A percentile compares a stretch with the other conserved stretches of the same genome.
Evolutionary conservation across 108 stramenopile genomes (phyloP).

Genomic region (Cyclotella distinguenda): DNA sequence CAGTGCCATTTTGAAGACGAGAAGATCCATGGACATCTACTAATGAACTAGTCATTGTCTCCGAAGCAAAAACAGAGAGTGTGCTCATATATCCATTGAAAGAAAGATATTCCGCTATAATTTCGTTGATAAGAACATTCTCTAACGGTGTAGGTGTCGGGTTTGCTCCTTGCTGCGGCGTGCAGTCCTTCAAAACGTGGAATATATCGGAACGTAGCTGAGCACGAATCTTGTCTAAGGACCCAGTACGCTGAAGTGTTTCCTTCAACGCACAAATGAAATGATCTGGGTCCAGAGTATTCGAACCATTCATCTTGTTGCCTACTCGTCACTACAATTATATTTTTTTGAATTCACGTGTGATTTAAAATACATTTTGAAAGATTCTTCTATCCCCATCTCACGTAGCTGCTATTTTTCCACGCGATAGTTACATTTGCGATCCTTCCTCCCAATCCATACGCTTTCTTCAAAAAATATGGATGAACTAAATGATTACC

Average conservation of each 20-base stretch:
- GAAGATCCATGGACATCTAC: background rate
- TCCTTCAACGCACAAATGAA: conserved; percentile 21
- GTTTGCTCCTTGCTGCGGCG: background rate
- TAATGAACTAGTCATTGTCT: conserved; percentile 7
- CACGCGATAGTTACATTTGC: conserved; percentile 34
- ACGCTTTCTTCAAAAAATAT: conserved; percentile 40
- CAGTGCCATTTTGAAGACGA: background rate
- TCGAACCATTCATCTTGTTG: background rate
- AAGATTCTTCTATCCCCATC: conserved; percentile 8
- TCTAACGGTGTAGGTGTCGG: conserved; percentile 17
- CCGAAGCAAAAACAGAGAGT: conserved; percentile 22
- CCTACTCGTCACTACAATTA: no score
- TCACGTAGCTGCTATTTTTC: conserved; percentile 38
- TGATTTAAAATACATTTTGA: background rate
- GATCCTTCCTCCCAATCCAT: conserved; percentile 31
- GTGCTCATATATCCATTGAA: conserved; percentile 26
- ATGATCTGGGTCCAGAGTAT: background rate
- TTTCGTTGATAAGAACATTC: conserved; percentile 33
- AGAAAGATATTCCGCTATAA: conserved; percentile 28
- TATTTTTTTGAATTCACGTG: background rate
- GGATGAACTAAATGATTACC: conserved; percentile 37
- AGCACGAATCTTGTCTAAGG: conserved; percentile 9
- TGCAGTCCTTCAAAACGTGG: conserved; percentile 15
- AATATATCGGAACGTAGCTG: conserved; percentile 21
- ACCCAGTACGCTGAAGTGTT: conserved; percentile 21